phyloP scores from a whole-genome alignment of 73 alveolate genomes.

The Paramecium bursaria region DNA sequence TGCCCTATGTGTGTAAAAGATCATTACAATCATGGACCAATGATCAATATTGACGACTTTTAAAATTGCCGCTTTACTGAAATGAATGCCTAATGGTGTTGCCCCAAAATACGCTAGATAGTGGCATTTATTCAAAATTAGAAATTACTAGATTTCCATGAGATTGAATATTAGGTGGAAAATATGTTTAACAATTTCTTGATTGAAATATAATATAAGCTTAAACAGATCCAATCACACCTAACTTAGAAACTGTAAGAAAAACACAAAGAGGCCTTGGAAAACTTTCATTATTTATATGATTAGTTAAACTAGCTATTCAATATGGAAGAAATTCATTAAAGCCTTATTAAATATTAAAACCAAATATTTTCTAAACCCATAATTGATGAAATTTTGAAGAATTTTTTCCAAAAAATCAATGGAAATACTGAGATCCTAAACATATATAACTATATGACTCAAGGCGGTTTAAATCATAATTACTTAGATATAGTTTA shows the following conservation, averaged over 20 bases:
- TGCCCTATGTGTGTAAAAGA: too few relatives aligned
- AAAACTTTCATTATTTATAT: constrained; percentile 5
- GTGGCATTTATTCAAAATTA: too few relatives aligned
- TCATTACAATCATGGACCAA: too few relatives aligned
- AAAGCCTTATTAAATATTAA: not conserved
- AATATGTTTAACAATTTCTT: too few relatives aligned
- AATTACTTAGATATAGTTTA: constrained; percentile 48
- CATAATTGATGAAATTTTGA: constrained; percentile 7
- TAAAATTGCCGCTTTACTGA: too few relatives aligned
- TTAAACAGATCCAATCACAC: constrained; percentile 3
- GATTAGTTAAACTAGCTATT: not conserved
- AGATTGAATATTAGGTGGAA: not conserved
- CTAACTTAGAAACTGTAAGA: not conserved
- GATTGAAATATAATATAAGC: not conserved
- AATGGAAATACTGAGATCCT: constrained; percentile 40
- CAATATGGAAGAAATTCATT: constrained; percentile 6
- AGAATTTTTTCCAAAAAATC: constrained; percentile 5
- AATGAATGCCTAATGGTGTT: too few relatives aligned
- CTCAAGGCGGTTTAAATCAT: constrained; percentile 33
- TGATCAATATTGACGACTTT: too few relatives aligned
- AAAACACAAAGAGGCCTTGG: not conserved
- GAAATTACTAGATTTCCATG: not conserved
- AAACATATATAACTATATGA: constrained; percentile 27
- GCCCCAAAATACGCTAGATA: too few relatives aligned
- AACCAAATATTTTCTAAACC: constrained; percentile 29